Evolutionary conservation across 768 basidiomycete species (phyloP).

Genomic region (Omphalotus guepiniiformis): DNA sequence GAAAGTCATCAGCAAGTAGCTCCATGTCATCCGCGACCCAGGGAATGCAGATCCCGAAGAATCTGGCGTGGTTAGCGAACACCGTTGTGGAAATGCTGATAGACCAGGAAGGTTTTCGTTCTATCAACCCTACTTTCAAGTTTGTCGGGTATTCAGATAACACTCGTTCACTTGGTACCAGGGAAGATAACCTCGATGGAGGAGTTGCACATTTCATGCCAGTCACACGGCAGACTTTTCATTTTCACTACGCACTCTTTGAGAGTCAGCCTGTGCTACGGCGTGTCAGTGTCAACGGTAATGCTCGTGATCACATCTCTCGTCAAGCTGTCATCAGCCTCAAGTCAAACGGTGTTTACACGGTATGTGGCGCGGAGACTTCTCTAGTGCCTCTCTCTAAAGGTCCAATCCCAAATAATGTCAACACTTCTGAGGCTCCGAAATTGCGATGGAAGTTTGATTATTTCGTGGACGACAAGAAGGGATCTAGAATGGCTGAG

Average conservation of each 20-base stretch:
- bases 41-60: conserved; percentile 34
- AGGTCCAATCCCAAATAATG: conserved; percentile 14
- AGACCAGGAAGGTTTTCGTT: conserved; percentile 82
- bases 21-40: conserved; percentile 5
- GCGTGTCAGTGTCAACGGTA: conserved; percentile 60
- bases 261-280: conserved; percentile 67
- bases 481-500: conserved; percentile 38
- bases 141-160: conserved; percentile 46
- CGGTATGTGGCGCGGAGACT: conserved; percentile 63
- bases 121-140: conserved; percentile 53
- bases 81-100: conserved; percentile 61
- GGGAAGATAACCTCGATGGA: conserved; percentile 30
- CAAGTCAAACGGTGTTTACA: conserved; percentile 72
- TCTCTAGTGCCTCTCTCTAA: conserved; percentile 19
- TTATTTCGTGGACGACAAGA: conserved; percentile 66
- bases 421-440: conserved; percentile 20
- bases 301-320: conserved; percentile 70
- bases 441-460: conserved; percentile 75
- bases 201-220: conserved; percentile 67
- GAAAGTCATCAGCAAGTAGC: conserved; percentile 14
- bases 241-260: conserved; percentile 70
- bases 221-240: conserved; percentile 48
- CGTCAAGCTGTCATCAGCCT: conserved; percentile 68
- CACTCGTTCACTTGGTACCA: conserved; percentile 21
- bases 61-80: conserved; percentile 51